A percentile compares a stretch with the other conserved stretches of the same genome.
Evolutionary conservation across 2,329 filamentous ascomycete genomes (phyloP).

Genomic region (Beauveria sp.): DNA sequence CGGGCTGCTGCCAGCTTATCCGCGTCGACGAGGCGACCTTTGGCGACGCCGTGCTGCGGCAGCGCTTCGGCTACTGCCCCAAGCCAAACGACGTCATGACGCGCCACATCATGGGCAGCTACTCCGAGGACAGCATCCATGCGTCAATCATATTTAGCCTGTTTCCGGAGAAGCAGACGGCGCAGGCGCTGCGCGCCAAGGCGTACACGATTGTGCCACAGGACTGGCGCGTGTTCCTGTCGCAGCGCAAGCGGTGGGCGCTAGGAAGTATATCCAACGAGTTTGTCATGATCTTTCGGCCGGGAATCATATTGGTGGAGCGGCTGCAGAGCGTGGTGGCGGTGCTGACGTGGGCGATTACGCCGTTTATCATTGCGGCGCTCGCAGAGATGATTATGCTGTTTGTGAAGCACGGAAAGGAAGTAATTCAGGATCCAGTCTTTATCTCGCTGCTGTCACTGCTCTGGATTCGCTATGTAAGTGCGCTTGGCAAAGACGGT

Average conservation of each 20-base stretch:
- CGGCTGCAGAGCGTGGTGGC: conserved; percentile 36
- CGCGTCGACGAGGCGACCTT: conserved; percentile 42
- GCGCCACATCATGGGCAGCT: conserved; percentile 40
- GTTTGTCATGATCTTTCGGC: conserved; percentile 39
- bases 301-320: conserved; percentile 35
- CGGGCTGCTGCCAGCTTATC: conserved; percentile 42
- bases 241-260: conserved; percentile 42
- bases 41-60: conserved; percentile 36
- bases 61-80: conserved; percentile 41
- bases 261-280: conserved; percentile 41
- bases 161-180: conserved; percentile 35
- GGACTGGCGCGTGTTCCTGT: conserved; percentile 38
- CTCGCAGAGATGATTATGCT: conserved; percentile 29
- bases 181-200: conserved; percentile 38
- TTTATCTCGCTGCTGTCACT: conserved; percentile 31
- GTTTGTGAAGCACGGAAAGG: conserved; percentile 24
- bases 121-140: conserved; percentile 43
- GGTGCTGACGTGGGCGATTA: conserved; percentile 39
- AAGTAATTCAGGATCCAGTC: conserved; percentile 27
- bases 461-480: conserved; percentile 32
- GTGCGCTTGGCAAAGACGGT: conserved; percentile 14
- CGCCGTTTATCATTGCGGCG: conserved; percentile 35
- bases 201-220: conserved; percentile 40
- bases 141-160: conserved; percentile 40
- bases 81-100: conserved; percentile 41